Evolutionary conservation across 805 yeast species (phyloP).

Genomic region (Saccharomyces mikatae): DNA sequence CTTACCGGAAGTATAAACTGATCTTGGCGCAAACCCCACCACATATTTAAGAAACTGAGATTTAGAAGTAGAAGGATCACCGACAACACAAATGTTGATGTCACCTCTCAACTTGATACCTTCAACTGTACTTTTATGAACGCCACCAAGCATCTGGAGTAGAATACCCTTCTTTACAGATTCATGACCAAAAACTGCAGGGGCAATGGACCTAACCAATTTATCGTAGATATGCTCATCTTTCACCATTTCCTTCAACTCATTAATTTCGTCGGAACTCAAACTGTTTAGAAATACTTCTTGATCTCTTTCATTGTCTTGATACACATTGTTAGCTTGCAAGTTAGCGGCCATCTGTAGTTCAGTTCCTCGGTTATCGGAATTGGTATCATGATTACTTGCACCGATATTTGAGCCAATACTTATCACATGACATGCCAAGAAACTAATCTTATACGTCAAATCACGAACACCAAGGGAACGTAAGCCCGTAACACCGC

Average conservation of each 20-base stretch:
- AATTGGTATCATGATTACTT: slow-evolving; percentile 1
- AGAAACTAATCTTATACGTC: slow-evolving; percentile 83
- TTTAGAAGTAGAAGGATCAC: slow-evolving; percentile 96
- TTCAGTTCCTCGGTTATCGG: slow-evolving; percentile 14
- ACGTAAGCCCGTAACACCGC: slow-evolving; percentile 84
- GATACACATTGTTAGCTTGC: slow-evolving; percentile 19
- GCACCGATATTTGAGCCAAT: slow-evolving; percentile 28
- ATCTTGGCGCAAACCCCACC: slow-evolving; percentile 82
- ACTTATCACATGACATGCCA: slow-evolving; percentile 85
- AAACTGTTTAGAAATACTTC: slow-evolving; percentile 71
- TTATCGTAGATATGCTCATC: slow-evolving; percentile 79
- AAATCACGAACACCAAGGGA: slow-evolving; percentile 91
- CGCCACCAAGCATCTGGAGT: slow-evolving; percentile 88
- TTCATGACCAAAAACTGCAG: slow-evolving; percentile 95
- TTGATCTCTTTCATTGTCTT: slow-evolving; percentile 61
- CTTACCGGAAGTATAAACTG: slow-evolving; percentile 95
- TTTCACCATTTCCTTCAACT: slow-evolving; percentile 82
- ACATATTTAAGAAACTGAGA: slow-evolving; percentile 94
- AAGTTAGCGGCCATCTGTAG: slow-evolving; percentile 22
- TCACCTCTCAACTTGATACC: slow-evolving; percentile 95
- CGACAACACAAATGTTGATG: slow-evolving; percentile 90
- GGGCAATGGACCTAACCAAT: slow-evolving; percentile 82
- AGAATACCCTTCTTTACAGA: slow-evolving; percentile 86
- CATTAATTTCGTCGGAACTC: slow-evolving; percentile 74
- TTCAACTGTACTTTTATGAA: slow-evolving; percentile 86